phyloP scores from a whole-genome alignment of 768 basidiomycete genomes.

The Lactarius hatsudake region DNA sequence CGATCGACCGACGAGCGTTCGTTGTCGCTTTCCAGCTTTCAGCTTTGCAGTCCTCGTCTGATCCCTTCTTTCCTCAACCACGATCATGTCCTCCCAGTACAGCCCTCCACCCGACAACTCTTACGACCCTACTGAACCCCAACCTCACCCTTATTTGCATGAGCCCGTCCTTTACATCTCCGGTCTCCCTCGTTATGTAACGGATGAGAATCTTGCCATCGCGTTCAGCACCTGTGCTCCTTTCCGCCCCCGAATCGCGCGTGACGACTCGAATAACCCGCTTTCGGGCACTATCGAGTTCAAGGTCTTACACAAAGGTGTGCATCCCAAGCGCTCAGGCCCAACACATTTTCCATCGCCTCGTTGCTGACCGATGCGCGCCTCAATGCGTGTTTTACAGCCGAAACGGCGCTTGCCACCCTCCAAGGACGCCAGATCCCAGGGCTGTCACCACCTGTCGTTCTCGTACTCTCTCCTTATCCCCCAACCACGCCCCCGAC shows the following conservation, averaged over 20 bases:
- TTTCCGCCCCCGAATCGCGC: conserved; percentile 73
- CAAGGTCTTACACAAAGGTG: conserved; percentile 77
- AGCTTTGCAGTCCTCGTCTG: conserved; percentile 4
- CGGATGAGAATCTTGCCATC: conserved; percentile 73
- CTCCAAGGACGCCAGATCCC: conserved; percentile 74
- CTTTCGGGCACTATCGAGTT: conserved; percentile 81
- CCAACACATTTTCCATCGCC: not conserved
- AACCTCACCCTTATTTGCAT: conserved; percentile 80
- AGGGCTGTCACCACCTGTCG: conserved; percentile 53
- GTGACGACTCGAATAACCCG: conserved; percentile 51
- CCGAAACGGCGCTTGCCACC: conserved; percentile 86
- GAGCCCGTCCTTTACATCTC: conserved; percentile 82
- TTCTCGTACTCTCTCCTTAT: conserved; percentile 76
- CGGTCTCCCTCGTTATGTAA: conserved; percentile 66
- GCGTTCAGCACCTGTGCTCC: conserved; percentile 75
- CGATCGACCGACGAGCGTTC: not conserved
- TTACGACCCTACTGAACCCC: conserved; percentile 27
- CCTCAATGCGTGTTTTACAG: conserved; percentile 40
- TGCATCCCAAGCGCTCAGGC: conserved; percentile 28
- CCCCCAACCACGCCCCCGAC: conserved; percentile 77
- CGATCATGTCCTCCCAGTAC: conserved; percentile 24
- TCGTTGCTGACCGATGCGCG: conserved; percentile 7
- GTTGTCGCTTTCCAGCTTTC: conserved; percentile 5
- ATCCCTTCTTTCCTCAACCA: not conserved
- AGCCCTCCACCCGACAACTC: conserved; percentile 22